phyloP scores from a whole-genome alignment of 345 rosid species.

The Eutrema japonicum region DNA sequence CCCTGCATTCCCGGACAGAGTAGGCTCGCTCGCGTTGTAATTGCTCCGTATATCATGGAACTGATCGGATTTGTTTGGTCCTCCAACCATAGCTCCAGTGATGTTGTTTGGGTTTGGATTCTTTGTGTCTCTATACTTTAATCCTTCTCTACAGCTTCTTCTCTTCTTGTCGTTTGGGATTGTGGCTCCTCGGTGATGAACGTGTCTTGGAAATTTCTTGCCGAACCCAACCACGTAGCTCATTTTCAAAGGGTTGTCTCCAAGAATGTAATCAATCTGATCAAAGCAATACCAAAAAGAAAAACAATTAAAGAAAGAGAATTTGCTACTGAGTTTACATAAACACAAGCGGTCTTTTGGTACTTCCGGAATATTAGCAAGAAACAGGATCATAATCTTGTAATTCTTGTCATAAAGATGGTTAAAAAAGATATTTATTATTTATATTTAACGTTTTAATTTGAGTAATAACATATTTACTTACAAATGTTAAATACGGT shows the following conservation, averaged over 20 bases:
- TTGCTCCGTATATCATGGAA: slow-evolving; percentile 62
- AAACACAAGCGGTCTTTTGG: neutral
- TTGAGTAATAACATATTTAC: neutral
- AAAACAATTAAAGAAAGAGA: neutral
- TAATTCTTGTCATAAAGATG: neutral
- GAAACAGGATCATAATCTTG: slow-evolving; percentile 9
- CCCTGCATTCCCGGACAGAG: slow-evolving; percentile 79
- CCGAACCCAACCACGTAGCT: slow-evolving; percentile 87
- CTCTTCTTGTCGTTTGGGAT: slow-evolving; percentile 57
- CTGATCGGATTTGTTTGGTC: slow-evolving; percentile 71
- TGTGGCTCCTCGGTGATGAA: slow-evolving; percentile 85
- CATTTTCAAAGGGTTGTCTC: slow-evolving; percentile 80
- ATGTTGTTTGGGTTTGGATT: slow-evolving; percentile 72
- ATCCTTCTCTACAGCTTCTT: slow-evolving; percentile 78
- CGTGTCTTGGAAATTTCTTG: slow-evolving; percentile 65
- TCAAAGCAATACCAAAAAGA: neutral
- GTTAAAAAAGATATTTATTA: neutral
- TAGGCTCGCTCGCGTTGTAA: slow-evolving; percentile 74
- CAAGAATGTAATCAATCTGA: slow-evolving; percentile 80
- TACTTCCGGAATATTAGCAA: neutral
- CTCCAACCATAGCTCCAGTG: slow-evolving; percentile 90
- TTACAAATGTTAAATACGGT: neutral
- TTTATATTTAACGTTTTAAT: neutral
- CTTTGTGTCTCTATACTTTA: slow-evolving; percentile 61
- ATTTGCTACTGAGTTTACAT: neutral